A percentile compares a stretch with the other conserved stretches of the same genome.
Conservation (phyloP, 306 rosid species). For the Cicer yamashitae region DNA sequence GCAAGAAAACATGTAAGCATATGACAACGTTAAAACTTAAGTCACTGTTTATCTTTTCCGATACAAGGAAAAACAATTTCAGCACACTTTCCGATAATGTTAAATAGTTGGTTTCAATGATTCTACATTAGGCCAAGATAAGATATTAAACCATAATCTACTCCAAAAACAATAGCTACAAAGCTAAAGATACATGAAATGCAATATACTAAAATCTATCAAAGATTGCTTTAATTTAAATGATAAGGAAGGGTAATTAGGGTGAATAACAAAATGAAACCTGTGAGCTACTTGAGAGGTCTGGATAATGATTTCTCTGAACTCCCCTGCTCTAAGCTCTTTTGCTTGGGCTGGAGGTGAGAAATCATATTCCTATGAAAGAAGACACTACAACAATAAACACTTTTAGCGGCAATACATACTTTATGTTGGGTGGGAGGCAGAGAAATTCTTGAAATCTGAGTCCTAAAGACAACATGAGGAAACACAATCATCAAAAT, state of each 20-base stretch:
- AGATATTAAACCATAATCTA: slow-evolving; percentile 33
- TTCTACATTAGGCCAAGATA: slow-evolving; percentile 21
- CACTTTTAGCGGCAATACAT: too few species aligned
- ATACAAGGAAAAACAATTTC: too few species aligned
- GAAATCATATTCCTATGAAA: slow-evolving; percentile 83
- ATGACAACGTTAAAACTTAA: too few species aligned
- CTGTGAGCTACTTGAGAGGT: slow-evolving; percentile 98
- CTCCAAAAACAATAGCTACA: slow-evolving; percentile 2
- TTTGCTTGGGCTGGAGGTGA: slow-evolving; percentile 88
- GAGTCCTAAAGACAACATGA: too few species aligned
- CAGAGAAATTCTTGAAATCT: too few species aligned
- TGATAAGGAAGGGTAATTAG: slow-evolving; percentile 10
- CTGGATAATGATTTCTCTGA: slow-evolving; percentile 76
- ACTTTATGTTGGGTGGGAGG: too few species aligned
- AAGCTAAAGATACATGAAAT: slow-evolving; percentile 16
- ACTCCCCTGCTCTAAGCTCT: slow-evolving; percentile 93
- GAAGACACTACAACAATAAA: background rate
- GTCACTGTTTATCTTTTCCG: too few species aligned
- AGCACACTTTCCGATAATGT: too few species aligned
- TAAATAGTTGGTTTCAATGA: slow-evolving; percentile 13
- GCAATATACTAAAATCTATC: slow-evolving; percentile 17
- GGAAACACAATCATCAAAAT: too few species aligned
- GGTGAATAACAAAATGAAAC: slow-evolving; percentile 50
- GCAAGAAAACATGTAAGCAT: too few species aligned
- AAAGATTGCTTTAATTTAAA: slow-evolving; percentile 33